These are phyloP conservation scores for Flaveria sonorensis DNA, from an alignment of 129 eudicot genomes.

Conservation along the genomic window DNA sequence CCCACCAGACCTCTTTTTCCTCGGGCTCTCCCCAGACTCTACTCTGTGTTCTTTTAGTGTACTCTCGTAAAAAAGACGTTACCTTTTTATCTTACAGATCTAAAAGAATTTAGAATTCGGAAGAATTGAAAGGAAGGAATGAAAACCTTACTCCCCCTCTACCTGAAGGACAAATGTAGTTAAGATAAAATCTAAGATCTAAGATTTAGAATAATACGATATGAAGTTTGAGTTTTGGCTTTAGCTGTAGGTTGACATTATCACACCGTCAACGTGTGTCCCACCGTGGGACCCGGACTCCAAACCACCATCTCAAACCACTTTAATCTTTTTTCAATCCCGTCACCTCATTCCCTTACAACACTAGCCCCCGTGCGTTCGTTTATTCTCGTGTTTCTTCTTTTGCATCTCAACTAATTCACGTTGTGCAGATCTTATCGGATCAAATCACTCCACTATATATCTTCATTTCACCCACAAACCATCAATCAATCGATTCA, in stretches of 20 bases:
- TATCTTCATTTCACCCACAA: conserved; percentile 22
- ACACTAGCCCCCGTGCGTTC: background rate
- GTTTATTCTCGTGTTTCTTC: conserved; percentile 8
- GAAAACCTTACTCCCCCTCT: too few species aligned
- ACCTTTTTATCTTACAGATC: too few species aligned
- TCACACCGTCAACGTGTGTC: conserved; percentile 6
- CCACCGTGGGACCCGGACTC: conserved; percentile 29
- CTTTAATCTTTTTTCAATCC: conserved; percentile 15
- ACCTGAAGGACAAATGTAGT: too few species aligned
- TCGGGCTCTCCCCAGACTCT: too few species aligned
- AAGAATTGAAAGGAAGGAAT: too few species aligned
- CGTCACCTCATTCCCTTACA: background rate
- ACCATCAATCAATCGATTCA: background rate
- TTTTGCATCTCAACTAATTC: conserved; percentile 23
- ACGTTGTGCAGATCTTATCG: conserved; percentile 25
- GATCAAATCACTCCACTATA: conserved; percentile 25
- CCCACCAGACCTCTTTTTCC: too few species aligned
- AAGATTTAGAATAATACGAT: too few species aligned
- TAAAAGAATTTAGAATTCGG: too few species aligned
- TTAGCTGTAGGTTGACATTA: background rate
- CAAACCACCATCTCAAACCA: conserved; percentile 25
- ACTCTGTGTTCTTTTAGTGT: too few species aligned
- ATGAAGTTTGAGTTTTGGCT: background rate
- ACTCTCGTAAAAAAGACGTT: too few species aligned
- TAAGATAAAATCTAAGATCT: too few species aligned